phyloP scores from a whole-genome alignment of 116 monocot species.

The Cymodocea nodosa region DNA sequence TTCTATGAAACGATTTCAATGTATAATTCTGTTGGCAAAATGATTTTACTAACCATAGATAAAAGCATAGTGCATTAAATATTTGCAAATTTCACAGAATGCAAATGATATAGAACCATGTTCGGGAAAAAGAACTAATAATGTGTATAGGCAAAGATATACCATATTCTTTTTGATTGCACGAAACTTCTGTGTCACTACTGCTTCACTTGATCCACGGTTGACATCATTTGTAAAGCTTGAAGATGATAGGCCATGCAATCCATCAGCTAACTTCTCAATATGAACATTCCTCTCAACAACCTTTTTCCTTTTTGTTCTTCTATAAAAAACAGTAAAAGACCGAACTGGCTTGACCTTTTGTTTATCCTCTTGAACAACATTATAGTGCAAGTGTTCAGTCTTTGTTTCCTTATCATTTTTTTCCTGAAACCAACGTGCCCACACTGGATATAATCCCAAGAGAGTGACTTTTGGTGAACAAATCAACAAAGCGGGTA shows the following conservation, averaged over 20 bases:
- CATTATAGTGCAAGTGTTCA: background rate
- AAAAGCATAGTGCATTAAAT: too few relatives aligned
- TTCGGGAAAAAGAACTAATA: too few relatives aligned
- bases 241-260: background rate
- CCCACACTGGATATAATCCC: background rate
- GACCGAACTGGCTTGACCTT: background rate
- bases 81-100: too few relatives aligned
- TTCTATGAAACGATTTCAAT: too few relatives aligned
- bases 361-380: constrained; percentile 5
- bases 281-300: background rate
- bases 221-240: background rate
- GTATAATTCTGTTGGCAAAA: too few relatives aligned
- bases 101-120: too few relatives aligned
- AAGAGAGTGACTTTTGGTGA: background rate
- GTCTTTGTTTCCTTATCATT: background rate
- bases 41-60: too few relatives aligned
- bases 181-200: too few relatives aligned
- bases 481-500: background rate
- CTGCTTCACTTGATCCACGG: too few relatives aligned
- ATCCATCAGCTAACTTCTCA: constrained; percentile 1
- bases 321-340: constrained; percentile 8
- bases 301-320: constrained; percentile 9
- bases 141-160: too few relatives aligned
- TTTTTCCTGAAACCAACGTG: constrained; percentile 1
- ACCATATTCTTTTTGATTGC: too few relatives aligned